Evolutionary conservation across 2,329 filamentous ascomycete genomes (phyloP).

Genomic region (Pseudogymnoascus sp.): DNA sequence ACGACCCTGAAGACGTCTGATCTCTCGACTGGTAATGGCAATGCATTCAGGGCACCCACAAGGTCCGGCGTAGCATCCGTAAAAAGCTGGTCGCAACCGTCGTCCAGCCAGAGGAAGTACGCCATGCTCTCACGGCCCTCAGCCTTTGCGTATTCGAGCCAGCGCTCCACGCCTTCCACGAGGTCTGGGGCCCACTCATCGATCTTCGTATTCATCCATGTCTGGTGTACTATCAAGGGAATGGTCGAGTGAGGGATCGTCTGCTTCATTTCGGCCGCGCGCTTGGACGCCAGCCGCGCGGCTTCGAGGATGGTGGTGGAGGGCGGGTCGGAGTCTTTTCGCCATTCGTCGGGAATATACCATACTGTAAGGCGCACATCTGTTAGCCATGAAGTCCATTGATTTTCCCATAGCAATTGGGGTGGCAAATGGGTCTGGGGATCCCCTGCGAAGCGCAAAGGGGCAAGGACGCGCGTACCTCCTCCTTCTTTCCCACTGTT

Average conservation of each 20-base stretch:
- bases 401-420: background rate
- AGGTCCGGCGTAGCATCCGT: constrained; percentile 22
- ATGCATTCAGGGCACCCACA: constrained; percentile 16
- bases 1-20: constrained; percentile 28
- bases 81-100: constrained; percentile 25
- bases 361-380: constrained; percentile 1
- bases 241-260: constrained; percentile 23
- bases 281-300: constrained; percentile 20
- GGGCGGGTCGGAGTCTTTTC: constrained; percentile 12
- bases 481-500: constrained; percentile 4
- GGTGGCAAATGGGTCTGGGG: background rate
- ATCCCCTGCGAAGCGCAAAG: background rate
- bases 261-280: background rate
- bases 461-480: background rate
- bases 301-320: constrained; percentile 23
- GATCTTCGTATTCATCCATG: constrained; percentile 25
- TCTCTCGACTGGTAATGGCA: constrained; percentile 25
- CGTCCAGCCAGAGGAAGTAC: constrained; percentile 30
- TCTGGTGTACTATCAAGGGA: constrained; percentile 28
- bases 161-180: constrained; percentile 23
- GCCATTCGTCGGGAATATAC: constrained; percentile 10
- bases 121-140: constrained; percentile 20
- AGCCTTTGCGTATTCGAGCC: constrained; percentile 21
- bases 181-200: constrained; percentile 23
- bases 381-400: background rate